A percentile compares a stretch with the other conserved stretches of the same genome.
phyloP scores from a whole-genome alignment of 805 yeast species.

The Kregervanrija delftensis region DNA sequence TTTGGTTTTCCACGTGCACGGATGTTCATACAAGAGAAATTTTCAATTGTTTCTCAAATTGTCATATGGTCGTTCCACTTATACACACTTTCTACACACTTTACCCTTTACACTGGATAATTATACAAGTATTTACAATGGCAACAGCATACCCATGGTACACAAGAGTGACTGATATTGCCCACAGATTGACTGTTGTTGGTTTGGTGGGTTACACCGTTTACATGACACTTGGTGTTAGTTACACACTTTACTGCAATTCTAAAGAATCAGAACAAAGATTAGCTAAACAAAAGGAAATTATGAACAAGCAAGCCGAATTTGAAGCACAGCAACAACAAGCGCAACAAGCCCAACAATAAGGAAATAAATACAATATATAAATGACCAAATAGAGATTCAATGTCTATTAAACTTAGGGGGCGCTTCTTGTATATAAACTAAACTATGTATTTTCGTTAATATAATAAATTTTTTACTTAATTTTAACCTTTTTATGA shows the following conservation, averaged over 20 bases:
- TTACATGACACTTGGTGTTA: slow-evolving; percentile 46
- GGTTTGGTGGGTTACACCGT: slow-evolving; percentile 49
- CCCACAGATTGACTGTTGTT: slow-evolving; percentile 65
- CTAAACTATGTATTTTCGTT: background rate
- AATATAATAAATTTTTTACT: background rate
- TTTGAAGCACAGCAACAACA: slow-evolving; percentile 15
- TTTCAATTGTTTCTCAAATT: background rate
- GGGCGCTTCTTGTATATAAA: background rate
- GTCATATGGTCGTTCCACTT: too few species aligned
- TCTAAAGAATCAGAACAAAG: slow-evolving; percentile 45
- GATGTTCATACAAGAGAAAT: background rate
- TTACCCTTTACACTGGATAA: too few species aligned
- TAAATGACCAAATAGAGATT: background rate
- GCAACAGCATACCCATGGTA: slow-evolving; percentile 56
- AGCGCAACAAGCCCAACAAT: background rate
- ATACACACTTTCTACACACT: too few species aligned
- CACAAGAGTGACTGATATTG: slow-evolving; percentile 62
- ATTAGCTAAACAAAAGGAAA: slow-evolving; percentile 24
- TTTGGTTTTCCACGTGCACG: too few species aligned
- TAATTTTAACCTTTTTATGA: background rate
- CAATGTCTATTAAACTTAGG: background rate
- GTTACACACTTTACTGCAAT: slow-evolving; percentile 44
- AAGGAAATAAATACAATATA: background rate
- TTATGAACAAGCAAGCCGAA: slow-evolving; percentile 20
- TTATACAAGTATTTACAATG: slow-evolving; percentile 2